phyloP scores from a whole-genome alignment of 2,329 filamentous ascomycete species.

The Botrytis pseudocinerea region DNA sequence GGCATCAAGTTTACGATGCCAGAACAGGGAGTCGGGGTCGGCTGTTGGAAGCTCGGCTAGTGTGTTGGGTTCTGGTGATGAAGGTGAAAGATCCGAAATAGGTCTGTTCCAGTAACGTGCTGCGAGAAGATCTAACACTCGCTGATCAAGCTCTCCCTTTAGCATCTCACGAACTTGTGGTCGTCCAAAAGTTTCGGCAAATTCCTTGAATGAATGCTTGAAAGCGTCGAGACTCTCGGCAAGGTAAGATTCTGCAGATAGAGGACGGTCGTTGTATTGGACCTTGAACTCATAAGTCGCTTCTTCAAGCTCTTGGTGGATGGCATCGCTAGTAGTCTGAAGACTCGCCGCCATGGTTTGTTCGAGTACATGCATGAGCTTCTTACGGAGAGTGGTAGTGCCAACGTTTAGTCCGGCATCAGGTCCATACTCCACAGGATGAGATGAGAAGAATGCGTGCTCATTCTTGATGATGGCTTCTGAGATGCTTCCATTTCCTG shows the following conservation, averaged over 20 bases:
- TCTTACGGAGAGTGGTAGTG: conserved; percentile 84
- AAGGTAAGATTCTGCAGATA: conserved; percentile 94
- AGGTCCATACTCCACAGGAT: conserved; percentile 77
- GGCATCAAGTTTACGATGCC: conserved; percentile 91
- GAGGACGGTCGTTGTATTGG: conserved; percentile 93
- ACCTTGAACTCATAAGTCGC: conserved; percentile 99
- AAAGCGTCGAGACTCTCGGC: conserved; percentile 94
- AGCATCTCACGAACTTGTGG: conserved; percentile 85
- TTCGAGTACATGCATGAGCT: conserved; percentile 94
- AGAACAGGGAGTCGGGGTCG: conserved; percentile 81
- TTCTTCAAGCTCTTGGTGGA: conserved; percentile 92
- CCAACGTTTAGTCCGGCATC: conserved; percentile 75
- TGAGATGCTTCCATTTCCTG: conserved; percentile 76
- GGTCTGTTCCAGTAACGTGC: conserved; percentile 98
- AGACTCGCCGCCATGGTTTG: conserved; percentile 95
- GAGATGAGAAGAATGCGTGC: conserved; percentile 78
- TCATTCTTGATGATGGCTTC: conserved; percentile 86
- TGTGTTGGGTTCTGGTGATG: conserved; percentile 67
- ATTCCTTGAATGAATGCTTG: conserved; percentile 96
- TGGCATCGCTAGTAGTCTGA: conserved; percentile 85
- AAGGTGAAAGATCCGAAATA: conserved; percentile 73
- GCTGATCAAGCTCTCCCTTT: conserved; percentile 90
- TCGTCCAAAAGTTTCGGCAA: conserved; percentile 85
- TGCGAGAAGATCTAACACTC: conserved; percentile 88
- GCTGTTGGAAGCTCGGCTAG: conserved; percentile 80